Conservation (phyloP, 768 basidiomycete genomes). For the Leccinum truebloodii region DNA sequence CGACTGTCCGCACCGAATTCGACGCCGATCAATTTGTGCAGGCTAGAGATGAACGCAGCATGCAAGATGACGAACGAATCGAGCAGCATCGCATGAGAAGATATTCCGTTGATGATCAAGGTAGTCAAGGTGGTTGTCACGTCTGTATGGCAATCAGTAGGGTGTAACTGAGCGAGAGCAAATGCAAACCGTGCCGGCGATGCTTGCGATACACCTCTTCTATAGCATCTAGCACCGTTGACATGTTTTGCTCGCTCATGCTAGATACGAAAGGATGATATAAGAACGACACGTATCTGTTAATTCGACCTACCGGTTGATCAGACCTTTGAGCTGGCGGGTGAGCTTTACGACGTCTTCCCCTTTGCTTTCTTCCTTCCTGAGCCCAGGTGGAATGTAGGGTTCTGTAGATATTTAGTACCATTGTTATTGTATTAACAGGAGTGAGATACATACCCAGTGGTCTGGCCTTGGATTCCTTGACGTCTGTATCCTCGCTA, state of each 20-base stretch:
- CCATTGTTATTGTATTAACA: background rate
- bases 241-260: slow-evolving; percentile 89
- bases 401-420: slow-evolving; percentile 35
- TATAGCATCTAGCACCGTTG: slow-evolving; percentile 66
- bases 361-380: slow-evolving; percentile 42
- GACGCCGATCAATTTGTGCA: slow-evolving; percentile 80
- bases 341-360: no score
- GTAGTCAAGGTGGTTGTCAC: slow-evolving; percentile 78
- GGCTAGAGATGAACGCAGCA: slow-evolving; percentile 78
- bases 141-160: slow-evolving; percentile 47
- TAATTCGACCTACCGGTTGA: slow-evolving; percentile 66
- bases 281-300: background rate
- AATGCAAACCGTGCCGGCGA: slow-evolving; percentile 72
- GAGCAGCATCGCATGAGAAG: slow-evolving; percentile 75
- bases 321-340: slow-evolving; percentile 84
- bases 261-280: slow-evolving; percentile 38
- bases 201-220: slow-evolving; percentile 78
- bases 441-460: slow-evolving; percentile 15
- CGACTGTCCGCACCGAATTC: slow-evolving; percentile 74
- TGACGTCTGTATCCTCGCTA: background rate
- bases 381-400: slow-evolving; percentile 85
- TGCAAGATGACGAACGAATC: slow-evolving; percentile 91
- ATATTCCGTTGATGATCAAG: slow-evolving; percentile 77
- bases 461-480: slow-evolving; percentile 5
- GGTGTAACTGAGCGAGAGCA: background rate